Conservation (phyloP, 2,329 filamentous ascomycete species). For the Exophiala bonariae region DNA sequence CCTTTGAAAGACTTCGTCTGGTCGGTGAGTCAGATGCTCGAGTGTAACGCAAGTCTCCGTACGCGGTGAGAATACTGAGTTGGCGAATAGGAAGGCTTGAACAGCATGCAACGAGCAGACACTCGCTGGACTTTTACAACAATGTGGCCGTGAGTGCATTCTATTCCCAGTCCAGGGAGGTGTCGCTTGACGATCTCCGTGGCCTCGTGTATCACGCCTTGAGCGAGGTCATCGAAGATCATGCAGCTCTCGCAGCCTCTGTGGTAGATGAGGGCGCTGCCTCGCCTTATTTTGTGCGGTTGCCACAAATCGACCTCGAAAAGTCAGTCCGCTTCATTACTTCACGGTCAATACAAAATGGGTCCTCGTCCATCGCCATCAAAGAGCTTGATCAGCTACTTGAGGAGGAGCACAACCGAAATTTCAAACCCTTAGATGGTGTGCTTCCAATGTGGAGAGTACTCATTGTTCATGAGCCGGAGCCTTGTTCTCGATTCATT, state of each 20-base stretch:
- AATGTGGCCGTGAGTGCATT: constrained; percentile 39
- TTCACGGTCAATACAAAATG: too few relatives aligned
- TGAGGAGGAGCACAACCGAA: constrained; percentile 1
- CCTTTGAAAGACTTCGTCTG: too few relatives aligned
- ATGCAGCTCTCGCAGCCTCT: neutral
- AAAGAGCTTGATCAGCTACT: constrained; percentile 1
- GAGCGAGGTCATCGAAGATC: neutral
- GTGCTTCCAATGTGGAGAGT: constrained; percentile 1
- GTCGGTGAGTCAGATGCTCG: too few relatives aligned
- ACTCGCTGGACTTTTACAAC: constrained; percentile 45
- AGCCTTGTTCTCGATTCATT: constrained; percentile 34
- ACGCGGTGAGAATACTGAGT: too few relatives aligned
- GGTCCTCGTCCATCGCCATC: too few relatives aligned
- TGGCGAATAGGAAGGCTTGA: constrained; percentile 33
- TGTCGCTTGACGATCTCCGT: neutral
- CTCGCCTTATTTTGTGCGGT: constrained; percentile 1
- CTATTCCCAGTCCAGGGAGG: neutral
- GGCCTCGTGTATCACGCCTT: neutral
- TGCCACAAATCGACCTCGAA: neutral
- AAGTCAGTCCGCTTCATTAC: neutral
- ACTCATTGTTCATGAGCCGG: neutral
- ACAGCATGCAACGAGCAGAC: constrained; percentile 44
- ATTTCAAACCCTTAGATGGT: neutral
- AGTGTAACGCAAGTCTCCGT: too few relatives aligned
- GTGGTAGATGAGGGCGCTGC: neutral